phyloP scores from a whole-genome alignment of 495 filamentous ascomycete species.

The Penicillium egyptiacum region DNA sequence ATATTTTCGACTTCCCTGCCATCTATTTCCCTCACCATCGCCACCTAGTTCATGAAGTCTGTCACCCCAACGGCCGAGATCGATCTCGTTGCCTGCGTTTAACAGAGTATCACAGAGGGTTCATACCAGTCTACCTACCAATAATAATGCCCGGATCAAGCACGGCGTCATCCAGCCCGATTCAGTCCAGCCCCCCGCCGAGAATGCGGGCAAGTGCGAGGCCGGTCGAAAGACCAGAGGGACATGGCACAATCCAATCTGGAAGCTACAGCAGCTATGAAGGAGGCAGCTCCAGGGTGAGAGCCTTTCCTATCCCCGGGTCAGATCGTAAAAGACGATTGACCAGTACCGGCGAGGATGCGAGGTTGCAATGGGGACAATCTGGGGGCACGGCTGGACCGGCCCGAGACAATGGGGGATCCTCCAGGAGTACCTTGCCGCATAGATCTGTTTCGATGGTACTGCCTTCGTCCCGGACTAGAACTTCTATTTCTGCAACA shows the following conservation, averaged over 20 bases:
- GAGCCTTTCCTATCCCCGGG: slow-evolving; percentile 21
- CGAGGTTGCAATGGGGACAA: slow-evolving; percentile 26
- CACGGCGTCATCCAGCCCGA: slow-evolving; percentile 11
- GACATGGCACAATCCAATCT: background rate
- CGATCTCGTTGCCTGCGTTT: slow-evolving; percentile 29
- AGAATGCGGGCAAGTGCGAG: background rate
- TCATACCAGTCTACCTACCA: background rate
- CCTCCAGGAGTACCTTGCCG: slow-evolving; percentile 11
- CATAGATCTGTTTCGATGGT: slow-evolving; percentile 27
- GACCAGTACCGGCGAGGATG: slow-evolving; percentile 30
- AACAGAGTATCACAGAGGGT: background rate
- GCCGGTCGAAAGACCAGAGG: slow-evolving; percentile 13
- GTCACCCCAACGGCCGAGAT: slow-evolving; percentile 48
- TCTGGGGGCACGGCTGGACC: slow-evolving; percentile 23
- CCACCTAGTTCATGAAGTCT: slow-evolving; percentile 37
- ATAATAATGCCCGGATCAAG: slow-evolving; percentile 18
- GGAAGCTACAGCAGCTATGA: background rate
- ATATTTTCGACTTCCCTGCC: background rate
- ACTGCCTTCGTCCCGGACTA: slow-evolving; percentile 19
- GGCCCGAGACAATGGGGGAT: slow-evolving; percentile 4
- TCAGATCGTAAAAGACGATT: slow-evolving; percentile 43
- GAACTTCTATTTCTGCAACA: slow-evolving; percentile 9
- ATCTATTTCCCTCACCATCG: slow-evolving; percentile 20
- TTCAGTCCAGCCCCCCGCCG: slow-evolving; percentile 4
- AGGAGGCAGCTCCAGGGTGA: slow-evolving; percentile 18